Conservation (phyloP, 441 rosid species). For the Populus tomentosa region DNA sequence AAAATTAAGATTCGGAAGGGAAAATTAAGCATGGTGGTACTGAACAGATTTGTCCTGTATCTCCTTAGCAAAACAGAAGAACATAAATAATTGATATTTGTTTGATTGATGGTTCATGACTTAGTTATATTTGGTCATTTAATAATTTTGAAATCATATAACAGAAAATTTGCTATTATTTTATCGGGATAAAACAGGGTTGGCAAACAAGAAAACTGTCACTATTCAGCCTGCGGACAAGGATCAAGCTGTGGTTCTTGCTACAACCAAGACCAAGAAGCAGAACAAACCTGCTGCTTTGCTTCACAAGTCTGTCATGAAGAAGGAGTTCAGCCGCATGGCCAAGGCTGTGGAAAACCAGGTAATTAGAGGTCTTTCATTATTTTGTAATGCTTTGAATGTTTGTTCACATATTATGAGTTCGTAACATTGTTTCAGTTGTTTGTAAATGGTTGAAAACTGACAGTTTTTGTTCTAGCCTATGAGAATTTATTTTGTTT, state of each 20-base stretch:
- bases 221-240: constrained; percentile 55
- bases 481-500: too few species aligned
- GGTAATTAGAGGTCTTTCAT: constrained; percentile 20
- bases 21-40: not conserved
- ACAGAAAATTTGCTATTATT: not conserved
- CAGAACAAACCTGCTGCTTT: constrained; percentile 52
- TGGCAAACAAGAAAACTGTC: constrained; percentile 79
- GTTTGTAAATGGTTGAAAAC: not conserved
- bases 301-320: constrained; percentile 63
- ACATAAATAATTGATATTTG: not conserved
- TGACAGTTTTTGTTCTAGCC: not conserved
- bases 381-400: not conserved
- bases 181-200: constrained; percentile 28
- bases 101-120: too few species aligned
- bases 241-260: constrained; percentile 61
- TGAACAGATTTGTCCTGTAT: not conserved
- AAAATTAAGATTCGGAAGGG: not conserved
- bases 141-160: not conserved
- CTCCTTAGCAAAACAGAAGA: not conserved
- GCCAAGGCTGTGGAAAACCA: constrained; percentile 62
- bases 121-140: not conserved
- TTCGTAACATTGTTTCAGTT: not conserved
- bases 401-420: not conserved
- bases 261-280: constrained; percentile 69
- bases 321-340: constrained; percentile 63